A percentile compares a stretch with the other conserved stretches of the same genome.
phyloP scores from a whole-genome alignment of 2,329 filamentous ascomycete genomes.

The Atkinsonella hypoxylon region DNA sequence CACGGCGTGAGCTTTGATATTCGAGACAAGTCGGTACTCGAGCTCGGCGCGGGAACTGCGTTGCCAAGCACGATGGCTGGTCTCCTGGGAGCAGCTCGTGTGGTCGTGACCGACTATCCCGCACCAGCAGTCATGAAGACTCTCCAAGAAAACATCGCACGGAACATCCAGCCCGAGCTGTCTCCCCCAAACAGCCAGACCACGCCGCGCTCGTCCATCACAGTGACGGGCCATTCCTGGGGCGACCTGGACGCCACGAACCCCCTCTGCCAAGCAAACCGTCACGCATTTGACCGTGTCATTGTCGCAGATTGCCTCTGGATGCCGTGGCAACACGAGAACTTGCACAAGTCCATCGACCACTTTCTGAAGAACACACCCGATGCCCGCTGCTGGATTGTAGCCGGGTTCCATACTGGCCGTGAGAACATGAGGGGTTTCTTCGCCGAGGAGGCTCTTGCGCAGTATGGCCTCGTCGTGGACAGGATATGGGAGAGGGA shows the following conservation, averaged over 20 bases:
- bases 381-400: constrained; percentile 45
- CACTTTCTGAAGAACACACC: constrained; percentile 40
- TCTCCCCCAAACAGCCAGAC: constrained; percentile 18
- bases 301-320: constrained; percentile 64
- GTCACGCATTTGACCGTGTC: constrained; percentile 44
- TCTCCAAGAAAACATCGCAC: constrained; percentile 43
- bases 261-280: constrained; percentile 16
- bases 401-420: constrained; percentile 63
- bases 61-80: constrained; percentile 71
- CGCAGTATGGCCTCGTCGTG: constrained; percentile 25
- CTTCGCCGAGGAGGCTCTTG: constrained; percentile 38
- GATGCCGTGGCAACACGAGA: constrained; percentile 63
- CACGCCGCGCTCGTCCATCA: constrained; percentile 16
- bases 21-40: constrained; percentile 57
- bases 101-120: constrained; percentile 81
- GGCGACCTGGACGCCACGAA: constrained; percentile 31
- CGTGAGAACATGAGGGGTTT: constrained; percentile 53
- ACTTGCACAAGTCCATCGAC: constrained; percentile 48
- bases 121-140: constrained; percentile 56
- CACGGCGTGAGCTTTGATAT: constrained; percentile 42
- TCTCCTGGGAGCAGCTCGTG: constrained; percentile 54
- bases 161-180: constrained; percentile 30
- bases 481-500: constrained; percentile 60
- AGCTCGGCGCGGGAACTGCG: constrained; percentile 80
- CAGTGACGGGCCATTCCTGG: constrained; percentile 53